Evolutionary conservation across 805 yeast genomes (phyloP).

Genomic region (Candida anglica): DNA sequence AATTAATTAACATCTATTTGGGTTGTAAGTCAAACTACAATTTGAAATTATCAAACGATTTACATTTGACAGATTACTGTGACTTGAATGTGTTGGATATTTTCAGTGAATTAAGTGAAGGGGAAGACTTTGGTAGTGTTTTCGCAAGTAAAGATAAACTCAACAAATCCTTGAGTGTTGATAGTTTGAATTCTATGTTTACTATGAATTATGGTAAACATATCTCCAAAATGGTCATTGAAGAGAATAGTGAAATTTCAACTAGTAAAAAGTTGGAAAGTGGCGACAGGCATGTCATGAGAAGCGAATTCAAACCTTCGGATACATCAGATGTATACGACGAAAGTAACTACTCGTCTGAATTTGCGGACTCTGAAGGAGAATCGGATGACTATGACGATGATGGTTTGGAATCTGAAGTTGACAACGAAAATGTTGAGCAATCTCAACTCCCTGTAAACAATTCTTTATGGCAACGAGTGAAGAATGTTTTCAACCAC

Average conservation of each 20-base stretch:
- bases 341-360: conserved; percentile 11
- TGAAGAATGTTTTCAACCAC: conserved; percentile 38
- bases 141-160: conserved; percentile 9
- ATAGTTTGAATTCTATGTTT: conserved; percentile 38
- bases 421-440: conserved; percentile 3
- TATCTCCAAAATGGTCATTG: conserved; percentile 36
- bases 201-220: conserved; percentile 35
- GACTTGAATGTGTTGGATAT: conserved; percentile 43
- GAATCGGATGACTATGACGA: conserved; percentile 30
- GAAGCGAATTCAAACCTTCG: conserved; percentile 6
- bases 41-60: conserved; percentile 49
- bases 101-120: conserved; percentile 23
- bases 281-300: conserved; percentile 7
- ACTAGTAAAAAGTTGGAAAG: conserved; percentile 2
- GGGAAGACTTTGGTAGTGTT: conserved; percentile 7
- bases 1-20: conserved; percentile 56
- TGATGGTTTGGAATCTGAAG: conserved; percentile 17
- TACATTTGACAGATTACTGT: conserved; percentile 37
- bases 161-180: conserved; percentile 30
- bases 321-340: conserved; percentile 6
- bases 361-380: conserved; percentile 29
- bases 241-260: conserved; percentile 9
- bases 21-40: conserved; percentile 61
- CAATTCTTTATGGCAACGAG: conserved; percentile 38
- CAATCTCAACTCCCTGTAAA: too few species aligned